Conservation (phyloP, 345 rosid genomes). For the Eucalyptus curtisii region DNA sequence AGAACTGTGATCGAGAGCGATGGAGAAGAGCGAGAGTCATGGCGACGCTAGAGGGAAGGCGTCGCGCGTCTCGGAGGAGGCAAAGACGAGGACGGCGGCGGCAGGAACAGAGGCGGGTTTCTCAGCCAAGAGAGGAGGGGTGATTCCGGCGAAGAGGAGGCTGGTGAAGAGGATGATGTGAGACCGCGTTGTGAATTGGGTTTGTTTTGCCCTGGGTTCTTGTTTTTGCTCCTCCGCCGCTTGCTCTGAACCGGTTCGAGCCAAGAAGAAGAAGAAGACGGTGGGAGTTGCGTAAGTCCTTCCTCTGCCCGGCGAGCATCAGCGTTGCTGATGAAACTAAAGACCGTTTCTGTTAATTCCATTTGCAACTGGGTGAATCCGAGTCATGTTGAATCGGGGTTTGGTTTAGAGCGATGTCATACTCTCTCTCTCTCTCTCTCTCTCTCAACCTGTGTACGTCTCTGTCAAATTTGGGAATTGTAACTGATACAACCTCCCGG, state of each 20-base stretch:
- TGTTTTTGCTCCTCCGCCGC: neutral
- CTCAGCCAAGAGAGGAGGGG: constrained; percentile 12
- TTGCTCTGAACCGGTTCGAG: neutral
- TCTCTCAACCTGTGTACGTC: neutral
- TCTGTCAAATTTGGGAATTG: neutral
- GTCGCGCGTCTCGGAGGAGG: neutral
- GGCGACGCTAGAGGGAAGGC: neutral
- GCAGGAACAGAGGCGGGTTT: neutral
- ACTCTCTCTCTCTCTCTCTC: neutral
- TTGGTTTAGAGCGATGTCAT: neutral
- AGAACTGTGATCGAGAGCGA: neutral
- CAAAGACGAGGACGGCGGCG: neutral
- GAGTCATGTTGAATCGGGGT: neutral
- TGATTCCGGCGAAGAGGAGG: constrained; percentile 19
- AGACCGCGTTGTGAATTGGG: neutral
- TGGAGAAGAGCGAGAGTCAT: neutral
- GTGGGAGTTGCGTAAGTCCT: neutral
- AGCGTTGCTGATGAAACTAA: neutral
- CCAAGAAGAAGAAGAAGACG: neutral
- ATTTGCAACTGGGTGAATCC: neutral
- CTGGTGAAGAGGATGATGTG: constrained; percentile 28
- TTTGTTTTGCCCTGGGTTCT: neutral
- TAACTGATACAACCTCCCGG: neutral
- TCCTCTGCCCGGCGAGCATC: neutral
- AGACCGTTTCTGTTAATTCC: neutral